phyloP scores from a whole-genome alignment of 2,329 filamentous ascomycete species.

The Nothopassalora personata region DNA sequence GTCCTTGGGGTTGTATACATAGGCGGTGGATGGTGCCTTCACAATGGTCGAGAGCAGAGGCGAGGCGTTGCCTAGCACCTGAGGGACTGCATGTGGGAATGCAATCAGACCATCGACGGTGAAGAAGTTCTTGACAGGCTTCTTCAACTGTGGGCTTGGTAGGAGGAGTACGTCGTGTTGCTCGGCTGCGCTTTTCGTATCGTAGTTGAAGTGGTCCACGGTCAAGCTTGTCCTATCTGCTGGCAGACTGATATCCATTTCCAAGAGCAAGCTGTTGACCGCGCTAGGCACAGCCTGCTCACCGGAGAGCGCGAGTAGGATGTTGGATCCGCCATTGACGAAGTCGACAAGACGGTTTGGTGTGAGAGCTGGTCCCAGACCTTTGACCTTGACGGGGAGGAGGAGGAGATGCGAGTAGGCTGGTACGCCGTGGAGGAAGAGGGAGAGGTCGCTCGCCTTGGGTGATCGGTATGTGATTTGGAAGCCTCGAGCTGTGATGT shows the following conservation, averaged over 20 bases:
- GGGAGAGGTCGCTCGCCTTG: constrained; percentile 67
- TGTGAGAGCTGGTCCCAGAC: constrained; percentile 81
- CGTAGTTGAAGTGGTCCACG: constrained; percentile 95
- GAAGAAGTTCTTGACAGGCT: constrained; percentile 74
- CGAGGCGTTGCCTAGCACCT: constrained; percentile 69
- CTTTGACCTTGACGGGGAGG: constrained; percentile 86
- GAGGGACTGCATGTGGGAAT: constrained; percentile 75
- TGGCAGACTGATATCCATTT: constrained; percentile 85
- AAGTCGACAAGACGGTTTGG: constrained; percentile 85
- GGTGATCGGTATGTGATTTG: constrained; percentile 75
- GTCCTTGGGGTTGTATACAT: constrained; percentile 91
- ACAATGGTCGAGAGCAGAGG: constrained; percentile 76
- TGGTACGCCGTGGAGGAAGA: constrained; percentile 83
- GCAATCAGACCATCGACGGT: constrained; percentile 64
- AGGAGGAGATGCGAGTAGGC: constrained; percentile 87
- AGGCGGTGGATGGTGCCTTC: constrained; percentile 76
- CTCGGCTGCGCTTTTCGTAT: constrained; percentile 67
- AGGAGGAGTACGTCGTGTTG: constrained; percentile 84
- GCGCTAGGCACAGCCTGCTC: constrained; percentile 64
- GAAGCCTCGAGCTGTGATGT: constrained; percentile 68
- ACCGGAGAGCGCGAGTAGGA: constrained; percentile 78
- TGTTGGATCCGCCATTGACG: constrained; percentile 84
- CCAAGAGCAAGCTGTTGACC: constrained; percentile 71
- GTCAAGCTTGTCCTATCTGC: constrained; percentile 77
- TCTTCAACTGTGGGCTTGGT: constrained; percentile 59